Conservation (phyloP, 371 early-diverging fungal genomes). For the Syncephalastrum monosporum region DNA sequence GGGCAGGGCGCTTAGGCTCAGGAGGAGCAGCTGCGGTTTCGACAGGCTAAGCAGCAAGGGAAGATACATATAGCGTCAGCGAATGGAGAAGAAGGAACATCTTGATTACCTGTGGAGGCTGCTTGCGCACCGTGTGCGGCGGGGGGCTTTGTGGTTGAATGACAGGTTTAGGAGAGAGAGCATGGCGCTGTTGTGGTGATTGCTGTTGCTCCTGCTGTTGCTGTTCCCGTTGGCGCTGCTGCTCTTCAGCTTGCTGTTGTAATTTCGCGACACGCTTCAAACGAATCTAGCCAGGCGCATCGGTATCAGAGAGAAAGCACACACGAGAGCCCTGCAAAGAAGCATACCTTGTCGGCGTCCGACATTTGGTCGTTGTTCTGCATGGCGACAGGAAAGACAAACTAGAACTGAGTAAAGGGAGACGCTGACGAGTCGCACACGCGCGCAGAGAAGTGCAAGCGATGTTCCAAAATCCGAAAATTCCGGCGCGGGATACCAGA, state of each 20-base stretch:
- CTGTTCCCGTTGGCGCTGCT: slow-evolving; percentile 13
- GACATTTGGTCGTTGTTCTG: slow-evolving; percentile 14
- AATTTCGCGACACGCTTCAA: slow-evolving; percentile 70
- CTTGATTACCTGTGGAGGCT: slow-evolving; percentile 1
- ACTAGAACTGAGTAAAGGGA: background rate
- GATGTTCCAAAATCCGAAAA: no score
- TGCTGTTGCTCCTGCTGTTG: background rate
- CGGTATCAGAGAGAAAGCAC: background rate
- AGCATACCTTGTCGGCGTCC: slow-evolving; percentile 20
- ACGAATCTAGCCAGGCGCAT: slow-evolving; percentile 56
- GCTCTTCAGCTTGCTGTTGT: slow-evolving; percentile 40
- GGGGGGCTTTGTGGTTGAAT: background rate
- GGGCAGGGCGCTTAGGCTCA: slow-evolving; percentile 17
- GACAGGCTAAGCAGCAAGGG: background rate
- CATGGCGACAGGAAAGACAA: slow-evolving; percentile 3
- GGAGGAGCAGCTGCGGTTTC: slow-evolving; percentile 13
- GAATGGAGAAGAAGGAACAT: background rate
- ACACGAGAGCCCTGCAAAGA: background rate
- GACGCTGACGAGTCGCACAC: no score
- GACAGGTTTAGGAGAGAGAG: background rate
- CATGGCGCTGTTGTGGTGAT: background rate
- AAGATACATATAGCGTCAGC: background rate
- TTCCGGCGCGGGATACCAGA: no score
- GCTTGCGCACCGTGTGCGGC: background rate
- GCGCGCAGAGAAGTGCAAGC: no score